Base-by-base conservation (phyloP, 176 grass and related monocot species). In the Oryza glumipatula region DNA sequence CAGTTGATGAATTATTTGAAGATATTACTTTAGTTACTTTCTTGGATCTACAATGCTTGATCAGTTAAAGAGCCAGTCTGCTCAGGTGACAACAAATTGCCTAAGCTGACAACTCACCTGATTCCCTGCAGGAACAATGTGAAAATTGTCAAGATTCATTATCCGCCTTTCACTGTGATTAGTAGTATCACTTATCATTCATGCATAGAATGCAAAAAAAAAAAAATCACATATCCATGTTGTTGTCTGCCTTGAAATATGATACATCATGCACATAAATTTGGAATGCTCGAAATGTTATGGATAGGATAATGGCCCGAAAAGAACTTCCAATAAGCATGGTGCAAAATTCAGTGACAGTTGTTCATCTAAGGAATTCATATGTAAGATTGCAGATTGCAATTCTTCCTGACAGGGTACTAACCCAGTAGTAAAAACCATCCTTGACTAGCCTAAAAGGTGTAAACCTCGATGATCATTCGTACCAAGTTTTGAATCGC, bases 31-130 rank as follows among this genome's bases (percentile, higher is more conserved):
- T 11, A 43, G 19, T 48, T 73, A 15, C 5, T 33, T 74, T 15
- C 67, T 43, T 45, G 69, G 51, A 26, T 73, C 83, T 44, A 66
- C 43, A 44, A 30, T 73, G 70, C 74, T 83, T 65, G n/a, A 11
- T 49, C 9, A 58, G 11, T 28, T 38, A 17, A 19, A 19, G 43
- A 22, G 44, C 41, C 33, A 47, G 24, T 65, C 12, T 54, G 23
- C 61, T 38, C 6, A 26, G 22, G 46, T 74, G 47, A 67, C 23
- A 51, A 12, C 58, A 44, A 44, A 11, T 16, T 19, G 14, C 35
- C 47, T 9, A 46, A 15, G n/a, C 7, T 35, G 22, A n/a, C 22
- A 22, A 9, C 70, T 80, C 67, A n/a, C 13, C 8, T 11, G 24
- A 48, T 52, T 36, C 2, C 77, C 87, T 81, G 76, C 82, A 14